Evolutionary conservation across 2,329 filamentous ascomycete genomes (phyloP).

Genomic region (Fusarium irregulare): DNA sequence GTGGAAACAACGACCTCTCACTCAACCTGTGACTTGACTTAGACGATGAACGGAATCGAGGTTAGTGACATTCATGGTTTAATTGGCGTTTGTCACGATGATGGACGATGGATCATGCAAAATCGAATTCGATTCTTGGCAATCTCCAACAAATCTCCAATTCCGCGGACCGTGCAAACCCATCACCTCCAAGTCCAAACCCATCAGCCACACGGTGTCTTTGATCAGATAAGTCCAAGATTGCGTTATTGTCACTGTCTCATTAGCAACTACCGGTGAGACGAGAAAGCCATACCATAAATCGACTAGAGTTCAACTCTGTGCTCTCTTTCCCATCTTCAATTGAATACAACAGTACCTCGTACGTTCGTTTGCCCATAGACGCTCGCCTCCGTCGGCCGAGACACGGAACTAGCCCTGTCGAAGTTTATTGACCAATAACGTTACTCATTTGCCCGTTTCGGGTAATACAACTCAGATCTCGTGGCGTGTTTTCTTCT

Average conservation of each 20-base stretch:
- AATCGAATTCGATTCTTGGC: constrained; percentile 6
- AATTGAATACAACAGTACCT: constrained; percentile 2
- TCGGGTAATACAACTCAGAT: constrained; percentile 30
- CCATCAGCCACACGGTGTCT: neutral
- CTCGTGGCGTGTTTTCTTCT: constrained; percentile 17
- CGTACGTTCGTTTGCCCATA: constrained; percentile 30
- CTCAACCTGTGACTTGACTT: constrained; percentile 20
- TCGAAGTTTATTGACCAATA: constrained; percentile 5
- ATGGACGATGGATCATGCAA: constrained; percentile 14
- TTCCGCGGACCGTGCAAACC: neutral
- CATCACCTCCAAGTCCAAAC: neutral
- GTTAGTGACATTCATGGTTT: constrained; percentile 10
- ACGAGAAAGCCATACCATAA: constrained; percentile 1
- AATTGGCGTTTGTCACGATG: constrained; percentile 5
- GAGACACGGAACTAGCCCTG: constrained; percentile 30
- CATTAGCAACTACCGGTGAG: neutral
- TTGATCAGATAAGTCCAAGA: constrained; percentile 22
- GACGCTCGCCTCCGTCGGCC: constrained; percentile 38
- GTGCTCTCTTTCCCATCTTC: neutral
- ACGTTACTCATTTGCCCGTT: constrained; percentile 8
- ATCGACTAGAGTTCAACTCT: neutral
- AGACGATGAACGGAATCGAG: constrained; percentile 11
- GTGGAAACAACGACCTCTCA: constrained; percentile 7
- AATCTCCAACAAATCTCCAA: constrained; percentile 12
- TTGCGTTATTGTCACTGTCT: constrained; percentile 6